Evolutionary conservation across 2,329 filamentous ascomycete species (phyloP).

Genomic region (Alternaria gansuensis): DNA sequence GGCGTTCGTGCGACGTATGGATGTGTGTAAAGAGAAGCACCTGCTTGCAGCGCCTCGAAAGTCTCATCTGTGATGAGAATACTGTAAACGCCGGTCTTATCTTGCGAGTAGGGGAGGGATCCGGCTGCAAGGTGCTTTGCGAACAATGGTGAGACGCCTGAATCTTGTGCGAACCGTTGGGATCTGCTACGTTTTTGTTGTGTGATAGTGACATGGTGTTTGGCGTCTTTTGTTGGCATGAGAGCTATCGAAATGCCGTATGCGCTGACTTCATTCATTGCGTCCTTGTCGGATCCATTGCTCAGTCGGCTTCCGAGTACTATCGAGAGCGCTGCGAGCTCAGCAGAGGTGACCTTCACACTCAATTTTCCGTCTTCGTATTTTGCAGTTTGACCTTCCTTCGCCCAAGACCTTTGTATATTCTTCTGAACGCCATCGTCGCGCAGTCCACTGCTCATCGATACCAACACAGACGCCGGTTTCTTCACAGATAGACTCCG

Average conservation of each 20-base stretch:
- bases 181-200: slow-evolving; percentile 36
- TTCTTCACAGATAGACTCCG: slow-evolving; percentile 31
- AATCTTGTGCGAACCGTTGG: slow-evolving; percentile 36
- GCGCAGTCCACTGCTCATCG: slow-evolving; percentile 24
- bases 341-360: slow-evolving; percentile 33
- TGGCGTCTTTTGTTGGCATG: slow-evolving; percentile 22
- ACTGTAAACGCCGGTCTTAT: slow-evolving; percentile 30
- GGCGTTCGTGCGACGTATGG: slow-evolving; percentile 16
- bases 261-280: slow-evolving; percentile 31
- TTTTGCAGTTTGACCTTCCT: slow-evolving; percentile 36
- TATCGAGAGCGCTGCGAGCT: slow-evolving; percentile 43
- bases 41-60: slow-evolving; percentile 31
- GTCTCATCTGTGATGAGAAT: slow-evolving; percentile 40
- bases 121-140: slow-evolving; percentile 48
- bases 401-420: slow-evolving; percentile 34
- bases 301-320: slow-evolving; percentile 38
- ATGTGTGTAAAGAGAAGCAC: slow-evolving; percentile 29
- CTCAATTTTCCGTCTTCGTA: slow-evolving; percentile 24
- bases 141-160: slow-evolving; percentile 41
- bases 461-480: slow-evolving; percentile 22
- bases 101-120: slow-evolving; percentile 40
- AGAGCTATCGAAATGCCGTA: slow-evolving; percentile 39
- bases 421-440: slow-evolving; percentile 13
- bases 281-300: slow-evolving; percentile 7
- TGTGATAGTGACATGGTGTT: slow-evolving; percentile 34